Base-by-base conservation (phyloP, 2,329 filamentous ascomycete species). In the Thielaviopsis euricoi region DNA sequence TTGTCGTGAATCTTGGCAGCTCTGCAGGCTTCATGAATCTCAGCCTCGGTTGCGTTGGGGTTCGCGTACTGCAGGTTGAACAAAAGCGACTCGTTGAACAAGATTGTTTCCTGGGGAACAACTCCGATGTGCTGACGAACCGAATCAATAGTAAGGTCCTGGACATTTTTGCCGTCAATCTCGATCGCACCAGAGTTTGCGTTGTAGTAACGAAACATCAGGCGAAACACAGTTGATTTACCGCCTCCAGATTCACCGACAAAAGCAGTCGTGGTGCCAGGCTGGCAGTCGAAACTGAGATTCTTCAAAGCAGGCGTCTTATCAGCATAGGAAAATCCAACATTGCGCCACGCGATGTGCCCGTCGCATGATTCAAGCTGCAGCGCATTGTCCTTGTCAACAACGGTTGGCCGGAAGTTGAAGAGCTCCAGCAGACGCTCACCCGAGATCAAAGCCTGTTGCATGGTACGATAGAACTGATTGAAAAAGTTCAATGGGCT, bases 121-220 rank as follows among this genome's bases (percentile, higher is more conserved):
- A 98, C 91, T 23, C 93, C 93, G 65, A 98, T 96, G 67, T 90
- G 86, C 60, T 81, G 80, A 63, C 93, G 83, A 58, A 98, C 77
- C n/a, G 89, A 95, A 70, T 96, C 88, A 64, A 97, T 96, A 1
- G 89, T 95, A 60, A 95, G 74, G 63, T 89, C 83, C 68, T 87
- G 82, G 53, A 96, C 87, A 67, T 96, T 82, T 60, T 83, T 80
- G 7, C 86, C 89, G 67, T 97, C 93, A 57, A 98, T 76, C 66
- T 85, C 80, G 59, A 97, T 95, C 65, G 76, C 82, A 40, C 93
- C 93, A 55, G 82, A 79, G 56, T 83, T 77, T 57, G 85, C 81
- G 67, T 96, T 94, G 74, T 97, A 98, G 71, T 96, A 98, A 19
- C 93, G 86, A 76, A 95, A 97, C 68, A 98, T 83, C 53, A 97